A percentile compares a stretch with the other conserved stretches of the same genome.
Conservation (phyloP, 345 rosid genomes). For the Hibiscus tridactylites region DNA sequence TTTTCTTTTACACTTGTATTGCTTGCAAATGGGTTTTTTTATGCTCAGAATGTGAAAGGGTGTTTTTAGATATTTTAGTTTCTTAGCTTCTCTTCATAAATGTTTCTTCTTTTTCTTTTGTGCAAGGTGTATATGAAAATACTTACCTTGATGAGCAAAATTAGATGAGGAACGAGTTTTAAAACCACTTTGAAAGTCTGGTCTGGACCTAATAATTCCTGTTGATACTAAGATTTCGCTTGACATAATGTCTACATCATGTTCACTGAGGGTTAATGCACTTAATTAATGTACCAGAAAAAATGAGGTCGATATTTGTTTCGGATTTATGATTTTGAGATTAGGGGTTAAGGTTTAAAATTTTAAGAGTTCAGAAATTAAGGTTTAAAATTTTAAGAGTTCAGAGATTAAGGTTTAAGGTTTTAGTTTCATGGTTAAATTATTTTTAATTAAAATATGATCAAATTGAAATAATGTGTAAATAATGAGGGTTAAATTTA, state of each 20-base stretch:
- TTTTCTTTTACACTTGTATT: not conserved
- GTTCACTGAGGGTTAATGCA: not conserved
- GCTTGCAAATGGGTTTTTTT: not conserved
- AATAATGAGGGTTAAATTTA: too few relatives aligned
- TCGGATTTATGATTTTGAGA: too few relatives aligned
- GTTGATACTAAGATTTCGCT: not conserved
- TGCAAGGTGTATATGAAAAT: not conserved
- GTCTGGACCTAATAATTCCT: not conserved
- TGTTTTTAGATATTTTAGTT: not conserved
- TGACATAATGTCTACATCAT: not conserved
- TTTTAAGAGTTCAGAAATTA: too few relatives aligned
- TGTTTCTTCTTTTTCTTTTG: not conserved
- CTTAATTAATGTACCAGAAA: too few relatives aligned
- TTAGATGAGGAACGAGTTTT: not conserved
- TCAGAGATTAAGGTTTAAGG: too few relatives aligned
- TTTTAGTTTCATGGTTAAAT: too few relatives aligned
- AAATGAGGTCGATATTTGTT: not conserved
- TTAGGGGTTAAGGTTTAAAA: too few relatives aligned
- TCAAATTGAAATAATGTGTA: too few relatives aligned
- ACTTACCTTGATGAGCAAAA: not conserved
- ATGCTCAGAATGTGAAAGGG: not conserved
- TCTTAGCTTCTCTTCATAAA: not conserved
- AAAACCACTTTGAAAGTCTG: not conserved
- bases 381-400: too few relatives aligned
- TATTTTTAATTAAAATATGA: too few relatives aligned